Base-by-base conservation (phyloP, 2,329 filamentous ascomycete species). In the Fusarium oxysporum region DNA sequence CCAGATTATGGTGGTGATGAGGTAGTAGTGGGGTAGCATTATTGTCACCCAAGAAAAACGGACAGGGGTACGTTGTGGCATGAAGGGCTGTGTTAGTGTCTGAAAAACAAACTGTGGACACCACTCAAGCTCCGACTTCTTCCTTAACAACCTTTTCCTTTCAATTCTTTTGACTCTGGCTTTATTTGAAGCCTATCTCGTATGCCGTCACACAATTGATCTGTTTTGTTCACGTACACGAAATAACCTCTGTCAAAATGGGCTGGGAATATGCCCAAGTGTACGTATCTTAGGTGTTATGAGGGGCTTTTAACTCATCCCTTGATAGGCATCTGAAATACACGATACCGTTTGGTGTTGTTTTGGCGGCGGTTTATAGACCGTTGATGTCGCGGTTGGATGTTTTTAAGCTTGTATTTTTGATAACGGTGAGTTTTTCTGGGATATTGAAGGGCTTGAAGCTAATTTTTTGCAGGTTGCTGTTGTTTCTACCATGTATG, bases 401-500 rank as follows among this genome's bases (percentile, higher is more conserved):
- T n/a, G 38, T 65, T 6, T 55, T 65, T 14, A 76, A 68, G 23
- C 62, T 77, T 13, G 40, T 38, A 3, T 77, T 77, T 57, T 51
- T 76, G 25, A 65, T 76, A 53, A 70, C 66, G 4, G 72, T 73
- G 38, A 44, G 71, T 5, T 33, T 21, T 5, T 2, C 4, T 33
- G 0, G 2, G 2, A 2, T 2, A 0, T 11, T 8, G 0, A 19
- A 2, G 7, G 12, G 8, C 0, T 23, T 32, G 14, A 14, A 44
- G 23, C 59, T 63, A 63, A 62, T 23, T 38, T 6, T 6, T 5
- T 19, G 4, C 3, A 76, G 74, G 50, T 72, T 71, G 91, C 92
- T 25, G 89, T 94, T 53, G 76, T 86, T 32, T 88, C 92, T 8
- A 93, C 92, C 0, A 90, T 92, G 71, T 74, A 65, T 56, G 71